Evolutionary conservation across 129 eudicot species (phyloP).

Genomic region (Flaveria linearis): DNA sequence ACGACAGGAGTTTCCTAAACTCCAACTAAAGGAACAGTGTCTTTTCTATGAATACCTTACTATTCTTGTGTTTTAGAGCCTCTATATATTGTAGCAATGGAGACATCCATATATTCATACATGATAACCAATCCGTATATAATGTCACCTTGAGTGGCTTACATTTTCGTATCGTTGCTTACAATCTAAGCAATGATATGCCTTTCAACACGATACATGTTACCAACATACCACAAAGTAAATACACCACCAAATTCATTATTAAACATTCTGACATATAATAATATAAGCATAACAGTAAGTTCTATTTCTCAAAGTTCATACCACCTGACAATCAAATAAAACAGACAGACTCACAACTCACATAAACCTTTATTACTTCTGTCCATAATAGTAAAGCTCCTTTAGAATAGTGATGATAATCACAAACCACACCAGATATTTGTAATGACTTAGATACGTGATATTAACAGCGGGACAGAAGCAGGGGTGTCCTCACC

Average conservation of each 20-base stretch:
- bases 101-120: too few species aligned
- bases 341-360: conserved; percentile 5
- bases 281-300: not conserved
- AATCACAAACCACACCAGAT: conserved; percentile 1
- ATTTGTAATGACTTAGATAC: conserved; percentile 31
- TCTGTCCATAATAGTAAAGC: conserved; percentile 17
- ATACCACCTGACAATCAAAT: not conserved
- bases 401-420: conserved; percentile 16
- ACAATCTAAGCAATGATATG: not conserved
- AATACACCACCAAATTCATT: not conserved
- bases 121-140: too few species aligned
- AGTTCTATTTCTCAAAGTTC: not conserved
- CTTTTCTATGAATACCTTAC: too few species aligned
- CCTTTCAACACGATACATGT: not conserved
- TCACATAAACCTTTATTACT: conserved; percentile 25
- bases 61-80: too few species aligned
- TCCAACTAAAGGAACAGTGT: too few species aligned
- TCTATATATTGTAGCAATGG: too few species aligned
- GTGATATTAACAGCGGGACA: conserved; percentile 80
- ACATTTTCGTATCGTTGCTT: not conserved
- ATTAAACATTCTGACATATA: not conserved
- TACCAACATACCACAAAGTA: not conserved
- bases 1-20: too few species aligned
- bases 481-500: conserved; percentile 72
- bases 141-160: not conserved